Base-by-base conservation (phyloP, 495 filamentous ascomycete species). In the Pyrenula massariospora region DNA sequence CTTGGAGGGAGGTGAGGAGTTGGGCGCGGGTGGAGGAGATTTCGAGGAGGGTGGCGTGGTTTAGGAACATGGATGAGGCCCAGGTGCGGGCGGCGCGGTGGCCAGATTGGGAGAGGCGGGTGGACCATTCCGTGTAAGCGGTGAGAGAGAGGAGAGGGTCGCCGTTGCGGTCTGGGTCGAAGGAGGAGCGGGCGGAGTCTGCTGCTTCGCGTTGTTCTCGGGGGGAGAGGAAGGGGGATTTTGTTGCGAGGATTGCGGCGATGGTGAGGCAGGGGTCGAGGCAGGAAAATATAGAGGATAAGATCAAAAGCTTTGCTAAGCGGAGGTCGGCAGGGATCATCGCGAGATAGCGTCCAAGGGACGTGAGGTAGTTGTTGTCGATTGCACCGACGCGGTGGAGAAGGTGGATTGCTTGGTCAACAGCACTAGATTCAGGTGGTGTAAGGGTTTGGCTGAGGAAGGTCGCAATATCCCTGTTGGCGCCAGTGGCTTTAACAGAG, bases 251-350 rank as follows among this genome's bases (percentile, higher is more conserved):
- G 50, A 96, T 93, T 20, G 89, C 84, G 1, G 93, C 85, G 60
- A 98, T 91, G n/a, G 86, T 89, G 56, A 97, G 75, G 59, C 85
- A 88, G 49, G 91, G 78, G 61, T 95, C 88, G 15, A 97, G 82
- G 61, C 90, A 95, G 20, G 87, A 86, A 64, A 98, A 97, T 49
- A 90, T 92, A 1, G 89, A 86, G 15, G 93, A 94, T 61, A 94
- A 95, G 15, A 98, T 89, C 81, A 98, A 87, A 8, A 98, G 80
- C 68, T 98, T 98, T 20, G 86, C 87, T 66, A 89, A 95, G 11
- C 94, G 83, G 23, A 98, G 74, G 60, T 98, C 93, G 1, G 94
- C 90, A 2, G 93, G 93, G 48, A 98, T 95, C 84, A 94, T 86
- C 42, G 91, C 83, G 10, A 98, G 73, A 70, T 97, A 92, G 50